Conservation (phyloP, 1,139 yeast genomes). For the Kodamaea anthophila region DNA sequence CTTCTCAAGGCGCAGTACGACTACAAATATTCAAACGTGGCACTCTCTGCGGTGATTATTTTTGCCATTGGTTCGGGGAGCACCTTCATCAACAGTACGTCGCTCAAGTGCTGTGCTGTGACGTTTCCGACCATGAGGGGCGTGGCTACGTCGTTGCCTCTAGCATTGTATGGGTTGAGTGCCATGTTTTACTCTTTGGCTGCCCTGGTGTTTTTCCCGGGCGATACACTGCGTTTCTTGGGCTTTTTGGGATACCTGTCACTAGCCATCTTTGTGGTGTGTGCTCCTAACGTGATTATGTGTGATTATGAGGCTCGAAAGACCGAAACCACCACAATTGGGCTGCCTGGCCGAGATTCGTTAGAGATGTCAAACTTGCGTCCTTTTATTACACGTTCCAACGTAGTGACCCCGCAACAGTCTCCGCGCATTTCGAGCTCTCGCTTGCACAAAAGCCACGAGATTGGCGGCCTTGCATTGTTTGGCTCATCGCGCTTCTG, state of each 20-base stretch:
- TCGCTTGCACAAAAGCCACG: conserved; percentile 4
- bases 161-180: conserved; percentile 54
- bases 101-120: conserved; percentile 55
- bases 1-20: conserved; percentile 45
- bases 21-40: conserved; percentile 21
- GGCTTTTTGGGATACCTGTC: conserved; percentile 42
- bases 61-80: conserved; percentile 50
- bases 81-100: conserved; percentile 45
- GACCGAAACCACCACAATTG: conserved; percentile 1
- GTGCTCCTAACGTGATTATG: conserved; percentile 43
- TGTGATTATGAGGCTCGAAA: conserved; percentile 26
- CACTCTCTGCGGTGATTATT: conserved; percentile 31
- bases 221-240: conserved; percentile 45
- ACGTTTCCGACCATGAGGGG: conserved; percentile 52
- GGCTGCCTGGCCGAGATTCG: conserved; percentile 3
- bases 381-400: conserved; percentile 6
- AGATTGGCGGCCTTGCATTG: conserved; percentile 20
- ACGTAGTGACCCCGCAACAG: conserved; percentile 6
- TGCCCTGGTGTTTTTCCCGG: conserved; percentile 44
- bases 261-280: conserved; percentile 28
- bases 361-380: conserved; percentile 12
- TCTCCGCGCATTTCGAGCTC: conserved; percentile 8
- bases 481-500: conserved; percentile 38
- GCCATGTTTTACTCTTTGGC: conserved; percentile 50
- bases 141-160: conserved; percentile 54